A percentile compares a stretch with the other conserved stretches of the same genome.
Evolutionary conservation across 1,139 yeast genomes (phyloP).

Genomic region (Pichia sp.): DNA sequence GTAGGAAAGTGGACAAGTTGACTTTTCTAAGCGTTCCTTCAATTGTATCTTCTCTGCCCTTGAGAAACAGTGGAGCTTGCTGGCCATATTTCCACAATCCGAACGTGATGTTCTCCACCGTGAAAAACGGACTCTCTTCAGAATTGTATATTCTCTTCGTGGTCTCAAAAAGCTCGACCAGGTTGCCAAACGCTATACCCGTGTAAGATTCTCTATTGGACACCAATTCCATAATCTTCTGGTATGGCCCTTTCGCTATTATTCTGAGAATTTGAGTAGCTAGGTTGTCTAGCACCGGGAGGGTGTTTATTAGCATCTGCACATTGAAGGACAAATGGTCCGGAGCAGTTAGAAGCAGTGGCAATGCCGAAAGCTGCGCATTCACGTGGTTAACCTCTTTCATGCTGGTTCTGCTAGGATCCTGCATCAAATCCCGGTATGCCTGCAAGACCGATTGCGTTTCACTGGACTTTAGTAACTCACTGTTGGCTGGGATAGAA

Average conservation of each 20-base stretch:
- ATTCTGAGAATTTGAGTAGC: constrained; percentile 69
- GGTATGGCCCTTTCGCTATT: constrained; percentile 67
- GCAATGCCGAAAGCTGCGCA: constrained; percentile 56
- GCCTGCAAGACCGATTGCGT: constrained; percentile 25
- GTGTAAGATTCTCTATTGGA: constrained; percentile 67
- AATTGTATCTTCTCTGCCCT: constrained; percentile 58
- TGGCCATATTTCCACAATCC: constrained; percentile 67
- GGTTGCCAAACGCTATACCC: constrained; percentile 68
- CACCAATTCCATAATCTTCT: constrained; percentile 66
- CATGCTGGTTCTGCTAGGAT: constrained; percentile 8
- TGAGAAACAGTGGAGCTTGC: constrained; percentile 52
- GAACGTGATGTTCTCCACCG: constrained; percentile 46
- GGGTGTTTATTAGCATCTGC: constrained; percentile 57
- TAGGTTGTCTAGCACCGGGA: constrained; percentile 70
- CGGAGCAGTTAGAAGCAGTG: constrained; percentile 53
- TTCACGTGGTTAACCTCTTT: constrained; percentile 36
- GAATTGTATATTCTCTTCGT: constrained; percentile 57
- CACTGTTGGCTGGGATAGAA: constrained; percentile 38
- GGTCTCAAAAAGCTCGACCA: constrained; percentile 72
- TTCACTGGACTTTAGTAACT: constrained; percentile 34
- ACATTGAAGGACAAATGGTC: constrained; percentile 54
- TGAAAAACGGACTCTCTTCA: constrained; percentile 61
- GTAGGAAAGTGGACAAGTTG: constrained; percentile 79
- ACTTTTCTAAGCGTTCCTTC: constrained; percentile 75
- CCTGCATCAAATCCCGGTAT: constrained; percentile 26